Percentiles rank a stretch among this genome's conserved stretches.
phyloP scores from a whole-genome alignment of 805 yeast genomes.

The Brettanomyces bruxellensis region DNA sequence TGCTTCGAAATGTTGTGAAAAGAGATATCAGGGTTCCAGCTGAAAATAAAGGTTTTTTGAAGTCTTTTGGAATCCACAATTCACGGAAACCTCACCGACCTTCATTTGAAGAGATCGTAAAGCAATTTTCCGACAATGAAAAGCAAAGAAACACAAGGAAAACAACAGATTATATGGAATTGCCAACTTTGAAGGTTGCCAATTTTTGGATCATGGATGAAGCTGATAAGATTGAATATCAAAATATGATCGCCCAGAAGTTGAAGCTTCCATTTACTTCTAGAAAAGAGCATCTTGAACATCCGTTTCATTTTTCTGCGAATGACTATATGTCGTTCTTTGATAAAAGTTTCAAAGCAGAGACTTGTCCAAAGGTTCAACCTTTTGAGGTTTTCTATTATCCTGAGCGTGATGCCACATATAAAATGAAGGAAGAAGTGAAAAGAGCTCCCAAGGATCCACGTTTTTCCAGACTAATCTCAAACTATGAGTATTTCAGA shows the following conservation, averaged over 20 bases:
- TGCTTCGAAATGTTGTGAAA: background rate
- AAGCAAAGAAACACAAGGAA: slow-evolving; percentile 11
- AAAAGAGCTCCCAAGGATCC: slow-evolving; percentile 5
- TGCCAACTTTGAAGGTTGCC: slow-evolving; percentile 22
- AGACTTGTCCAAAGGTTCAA: background rate
- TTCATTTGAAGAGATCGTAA: no score
- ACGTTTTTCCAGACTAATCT: slow-evolving; percentile 7
- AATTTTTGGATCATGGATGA: slow-evolving; percentile 27
- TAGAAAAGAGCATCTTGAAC: background rate
- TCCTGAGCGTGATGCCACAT: background rate
- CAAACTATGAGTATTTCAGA: background rate
- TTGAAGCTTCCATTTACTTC: no score
- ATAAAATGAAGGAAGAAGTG: slow-evolving; percentile 1
- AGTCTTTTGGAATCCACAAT: no score
- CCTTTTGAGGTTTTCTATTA: background rate
- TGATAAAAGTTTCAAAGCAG: background rate
- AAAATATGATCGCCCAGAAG: no score
- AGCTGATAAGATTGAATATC: background rate
- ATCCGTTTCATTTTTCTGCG: no score
- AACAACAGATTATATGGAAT: slow-evolving; percentile 23
- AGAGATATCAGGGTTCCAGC: no score
- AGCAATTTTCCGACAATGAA: slow-evolving; percentile 6
- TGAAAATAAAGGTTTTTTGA: no score
- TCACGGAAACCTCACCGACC: no score
- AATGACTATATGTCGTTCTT: background rate